These are phyloP conservation scores for Sphaceloma murrayae DNA, from an alignment of 2,329 filamentous ascomycete species.

Conservation along the genomic window DNA sequence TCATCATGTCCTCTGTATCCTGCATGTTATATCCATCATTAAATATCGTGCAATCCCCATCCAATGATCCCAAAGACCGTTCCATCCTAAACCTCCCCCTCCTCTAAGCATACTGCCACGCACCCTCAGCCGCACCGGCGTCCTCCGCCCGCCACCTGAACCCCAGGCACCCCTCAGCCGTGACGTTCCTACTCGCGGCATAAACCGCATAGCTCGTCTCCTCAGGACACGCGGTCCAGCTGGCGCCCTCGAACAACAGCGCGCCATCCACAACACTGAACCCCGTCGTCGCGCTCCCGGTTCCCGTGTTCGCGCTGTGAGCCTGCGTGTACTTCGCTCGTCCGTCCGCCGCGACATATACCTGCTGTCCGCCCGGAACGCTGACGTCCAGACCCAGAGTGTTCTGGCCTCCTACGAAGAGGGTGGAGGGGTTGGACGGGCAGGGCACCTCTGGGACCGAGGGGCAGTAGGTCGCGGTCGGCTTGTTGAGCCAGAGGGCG, in stretches of 20 bases:
- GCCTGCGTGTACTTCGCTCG: constrained; percentile 14
- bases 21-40: no score
- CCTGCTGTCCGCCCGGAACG: constrained; percentile 19
- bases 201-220: constrained; percentile 15
- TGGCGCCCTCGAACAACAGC: constrained; percentile 17
- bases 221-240: constrained; percentile 16
- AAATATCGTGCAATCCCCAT: no score
- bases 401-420: constrained; percentile 20
- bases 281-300: constrained; percentile 5
- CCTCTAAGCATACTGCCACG: constrained; percentile 12
- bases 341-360: constrained; percentile 17
- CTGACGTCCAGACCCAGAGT: constrained; percentile 16
- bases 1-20: no score
- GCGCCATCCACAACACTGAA: constrained; percentile 17
- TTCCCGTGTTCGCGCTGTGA: constrained; percentile 15
- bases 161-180: constrained; percentile 11
- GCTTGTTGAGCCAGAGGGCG: constrained; percentile 16
- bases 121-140: not conserved
- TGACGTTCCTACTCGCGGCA: constrained; percentile 5
- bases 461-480: constrained; percentile 16
- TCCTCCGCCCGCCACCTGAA: constrained; percentile 16
- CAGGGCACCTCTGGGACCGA: not conserved
- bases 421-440: constrained; percentile 17
- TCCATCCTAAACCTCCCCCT: no score
- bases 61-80: no score